Evolutionary conservation across 768 basidiomycete genomes (phyloP).

Genomic region (Boletus tylopilopsis): DNA sequence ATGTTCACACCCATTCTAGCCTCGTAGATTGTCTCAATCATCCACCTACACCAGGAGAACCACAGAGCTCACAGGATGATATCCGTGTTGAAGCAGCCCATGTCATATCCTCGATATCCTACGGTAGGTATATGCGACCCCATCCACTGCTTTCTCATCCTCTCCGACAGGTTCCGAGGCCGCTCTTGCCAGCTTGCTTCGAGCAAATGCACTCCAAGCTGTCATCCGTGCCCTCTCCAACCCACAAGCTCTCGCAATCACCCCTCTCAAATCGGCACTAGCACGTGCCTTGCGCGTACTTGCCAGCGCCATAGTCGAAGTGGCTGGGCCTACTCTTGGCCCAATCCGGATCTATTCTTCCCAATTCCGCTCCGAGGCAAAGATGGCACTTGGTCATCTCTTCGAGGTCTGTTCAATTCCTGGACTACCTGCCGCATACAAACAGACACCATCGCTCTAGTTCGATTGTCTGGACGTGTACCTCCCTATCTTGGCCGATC

Average conservation of each 20-base stretch:
- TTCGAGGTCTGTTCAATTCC: slow-evolving; percentile 46
- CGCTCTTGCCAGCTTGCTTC: slow-evolving; percentile 55
- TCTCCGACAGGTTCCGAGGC: slow-evolving; percentile 51
- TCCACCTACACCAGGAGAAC: slow-evolving; percentile 29
- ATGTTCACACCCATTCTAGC: slow-evolving; percentile 32
- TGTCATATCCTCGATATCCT: slow-evolving; percentile 68
- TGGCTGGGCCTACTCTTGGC: slow-evolving; percentile 67
- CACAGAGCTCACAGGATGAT: slow-evolving; percentile 42
- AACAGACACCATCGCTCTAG: slow-evolving; percentile 28
- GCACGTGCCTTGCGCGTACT: slow-evolving; percentile 61
- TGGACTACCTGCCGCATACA: background rate
- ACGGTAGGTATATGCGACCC: slow-evolving; percentile 40
- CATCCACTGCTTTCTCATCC: background rate
- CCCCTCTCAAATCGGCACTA: slow-evolving; percentile 50
- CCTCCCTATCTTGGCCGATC: slow-evolving; percentile 56
- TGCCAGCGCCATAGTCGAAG: slow-evolving; percentile 57
- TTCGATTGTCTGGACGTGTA: slow-evolving; percentile 60
- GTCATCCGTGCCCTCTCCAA: slow-evolving; percentile 60
- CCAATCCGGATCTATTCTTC: slow-evolving; percentile 41
- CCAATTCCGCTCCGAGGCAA: slow-evolving; percentile 48
- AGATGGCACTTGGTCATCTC: slow-evolving; percentile 52
- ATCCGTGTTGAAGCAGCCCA: slow-evolving; percentile 72
- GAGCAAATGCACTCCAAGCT: slow-evolving; percentile 53
- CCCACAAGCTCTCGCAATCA: slow-evolving; percentile 31
- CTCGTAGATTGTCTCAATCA: slow-evolving; percentile 60